A percentile compares a stretch with the other conserved stretches of the same genome.
Conservation (phyloP, 108 stramenopile species). For the Pinguiococcus pyrenoidosus region DNA sequence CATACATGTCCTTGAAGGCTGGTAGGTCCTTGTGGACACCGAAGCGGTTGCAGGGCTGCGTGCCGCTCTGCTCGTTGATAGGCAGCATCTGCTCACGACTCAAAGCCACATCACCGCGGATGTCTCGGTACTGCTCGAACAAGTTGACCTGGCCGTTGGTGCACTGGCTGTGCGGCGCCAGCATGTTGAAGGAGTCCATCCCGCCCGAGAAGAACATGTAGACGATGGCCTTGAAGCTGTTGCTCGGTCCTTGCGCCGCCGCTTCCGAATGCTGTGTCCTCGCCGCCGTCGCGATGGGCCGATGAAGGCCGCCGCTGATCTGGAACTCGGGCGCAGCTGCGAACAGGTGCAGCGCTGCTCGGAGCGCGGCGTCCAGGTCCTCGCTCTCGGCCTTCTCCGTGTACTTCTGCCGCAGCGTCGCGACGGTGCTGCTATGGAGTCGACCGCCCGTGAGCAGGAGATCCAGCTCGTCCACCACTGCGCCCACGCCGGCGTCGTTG, state of each 20-base stretch:
- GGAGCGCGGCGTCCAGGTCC: slow-evolving; percentile 4
- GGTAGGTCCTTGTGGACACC: slow-evolving; percentile 28
- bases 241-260: too few species aligned
- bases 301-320: too few species aligned
- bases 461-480: slow-evolving; percentile 38
- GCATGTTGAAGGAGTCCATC: slow-evolving; percentile 44
- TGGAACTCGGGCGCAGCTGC: too few species aligned
- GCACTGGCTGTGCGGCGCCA: slow-evolving; percentile 41
- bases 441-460: slow-evolving; percentile 42
- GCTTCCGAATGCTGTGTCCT: too few species aligned
- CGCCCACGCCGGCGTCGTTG: too few species aligned
- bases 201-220: slow-evolving; percentile 44
- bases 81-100: background rate
- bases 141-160: slow-evolving; percentile 3
- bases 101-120: too few species aligned
- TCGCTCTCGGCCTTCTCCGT: slow-evolving; percentile 5
- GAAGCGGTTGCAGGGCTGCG: slow-evolving; percentile 32
- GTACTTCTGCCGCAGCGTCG: slow-evolving; percentile 26
- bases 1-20: slow-evolving; percentile 36
- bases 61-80: slow-evolving; percentile 15
- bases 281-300: too few species aligned
- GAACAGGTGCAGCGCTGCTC: slow-evolving; percentile 17
- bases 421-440: slow-evolving; percentile 34
- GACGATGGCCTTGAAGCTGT: slow-evolving; percentile 53
- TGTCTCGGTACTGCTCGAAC: slow-evolving; percentile 22